A percentile compares a stretch with the other conserved stretches of the same genome.
These are phyloP conservation scores for Aspergillus sp. DNA, from an alignment of 2,329 filamentous ascomycete species.

Conservation along the genomic window DNA sequence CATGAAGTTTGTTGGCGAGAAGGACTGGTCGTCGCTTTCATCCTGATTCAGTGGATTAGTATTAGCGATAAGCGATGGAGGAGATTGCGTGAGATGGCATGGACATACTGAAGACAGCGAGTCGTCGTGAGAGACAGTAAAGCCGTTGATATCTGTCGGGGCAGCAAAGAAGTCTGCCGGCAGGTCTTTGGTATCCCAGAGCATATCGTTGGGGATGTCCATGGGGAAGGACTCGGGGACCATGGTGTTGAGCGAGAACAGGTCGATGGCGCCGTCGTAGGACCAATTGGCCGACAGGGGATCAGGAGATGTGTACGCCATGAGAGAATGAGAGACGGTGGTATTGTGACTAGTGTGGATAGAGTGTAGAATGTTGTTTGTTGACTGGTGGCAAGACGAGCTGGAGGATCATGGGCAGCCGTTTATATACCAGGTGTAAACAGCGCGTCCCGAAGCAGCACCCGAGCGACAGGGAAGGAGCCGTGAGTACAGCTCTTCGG, in stretches of 20 bases:
- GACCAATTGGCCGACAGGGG: constrained; percentile 37
- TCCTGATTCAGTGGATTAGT: constrained; percentile 25
- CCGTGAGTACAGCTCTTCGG: background rate
- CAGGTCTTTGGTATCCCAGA: constrained; percentile 31
- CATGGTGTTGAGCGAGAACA: constrained; percentile 33
- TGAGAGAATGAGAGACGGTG: background rate
- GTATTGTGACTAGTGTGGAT: background rate
- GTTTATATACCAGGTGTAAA: constrained; percentile 1
- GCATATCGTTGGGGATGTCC: constrained; percentile 31
- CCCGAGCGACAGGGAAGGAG: background rate
- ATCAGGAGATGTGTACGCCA: constrained; percentile 25
- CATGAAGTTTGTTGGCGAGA: constrained; percentile 26
- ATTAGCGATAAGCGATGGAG: too few species aligned
- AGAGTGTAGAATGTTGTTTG: background rate
- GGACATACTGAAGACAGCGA: constrained; percentile 23
- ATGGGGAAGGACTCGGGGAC: constrained; percentile 31
- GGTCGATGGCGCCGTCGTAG: constrained; percentile 36
- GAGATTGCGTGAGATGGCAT: too few species aligned
- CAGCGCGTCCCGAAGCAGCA: background rate
- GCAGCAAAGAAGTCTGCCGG: constrained; percentile 31
- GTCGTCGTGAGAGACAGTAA: constrained; percentile 34
- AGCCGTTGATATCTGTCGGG: constrained; percentile 32
- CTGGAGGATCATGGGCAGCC: background rate
- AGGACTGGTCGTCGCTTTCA: constrained; percentile 37
- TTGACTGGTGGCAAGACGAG: background rate